phyloP scores from a whole-genome alignment of 2,329 filamentous ascomycete species.

The Niveomyces coronatus region DNA sequence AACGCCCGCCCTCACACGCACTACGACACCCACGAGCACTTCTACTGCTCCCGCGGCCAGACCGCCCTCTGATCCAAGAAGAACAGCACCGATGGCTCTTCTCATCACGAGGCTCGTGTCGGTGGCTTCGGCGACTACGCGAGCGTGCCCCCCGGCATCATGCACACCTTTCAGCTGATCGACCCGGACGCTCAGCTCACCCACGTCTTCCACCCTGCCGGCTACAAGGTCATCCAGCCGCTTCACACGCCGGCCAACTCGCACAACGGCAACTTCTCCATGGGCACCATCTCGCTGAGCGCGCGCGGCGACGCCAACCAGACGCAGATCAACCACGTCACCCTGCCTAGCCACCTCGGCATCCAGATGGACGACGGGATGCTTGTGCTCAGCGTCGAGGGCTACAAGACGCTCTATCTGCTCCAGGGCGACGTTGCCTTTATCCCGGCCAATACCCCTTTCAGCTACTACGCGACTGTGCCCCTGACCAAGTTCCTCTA shows the following conservation, averaged over 20 bases:
- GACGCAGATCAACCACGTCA: slow-evolving; percentile 7
- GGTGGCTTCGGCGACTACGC: slow-evolving; percentile 15
- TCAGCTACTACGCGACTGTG: slow-evolving; percentile 16
- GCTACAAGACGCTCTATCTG: slow-evolving; percentile 15
- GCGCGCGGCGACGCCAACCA: slow-evolving; percentile 11
- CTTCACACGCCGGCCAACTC: slow-evolving; percentile 11
- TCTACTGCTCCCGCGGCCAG: slow-evolving; percentile 15
- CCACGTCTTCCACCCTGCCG: slow-evolving; percentile 16
- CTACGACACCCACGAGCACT: slow-evolving; percentile 13
- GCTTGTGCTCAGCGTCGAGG: slow-evolving; percentile 14
- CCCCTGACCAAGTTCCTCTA: slow-evolving; percentile 19
- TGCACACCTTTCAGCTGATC: slow-evolving; percentile 16
- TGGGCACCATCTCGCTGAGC: slow-evolving; percentile 15
- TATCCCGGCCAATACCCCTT: slow-evolving; percentile 14
- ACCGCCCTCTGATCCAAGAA: slow-evolving; percentile 15
- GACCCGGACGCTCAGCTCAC: slow-evolving; percentile 15
- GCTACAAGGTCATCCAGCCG: slow-evolving; percentile 16
- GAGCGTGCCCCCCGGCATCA: slow-evolving; percentile 13
- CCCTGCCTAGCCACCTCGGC: slow-evolving; percentile 13
- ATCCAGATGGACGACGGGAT: slow-evolving; percentile 19
- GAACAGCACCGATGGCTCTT: slow-evolving; percentile 10
- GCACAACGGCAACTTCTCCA: slow-evolving; percentile 13
- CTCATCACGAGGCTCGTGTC: slow-evolving; percentile 15
- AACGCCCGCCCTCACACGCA: slow-evolving; percentile 15
- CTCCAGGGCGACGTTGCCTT: slow-evolving; percentile 19